Evolutionary conservation across 148 eudicot species (phyloP).

Genomic region (Rhododendron ferrugineum): DNA sequence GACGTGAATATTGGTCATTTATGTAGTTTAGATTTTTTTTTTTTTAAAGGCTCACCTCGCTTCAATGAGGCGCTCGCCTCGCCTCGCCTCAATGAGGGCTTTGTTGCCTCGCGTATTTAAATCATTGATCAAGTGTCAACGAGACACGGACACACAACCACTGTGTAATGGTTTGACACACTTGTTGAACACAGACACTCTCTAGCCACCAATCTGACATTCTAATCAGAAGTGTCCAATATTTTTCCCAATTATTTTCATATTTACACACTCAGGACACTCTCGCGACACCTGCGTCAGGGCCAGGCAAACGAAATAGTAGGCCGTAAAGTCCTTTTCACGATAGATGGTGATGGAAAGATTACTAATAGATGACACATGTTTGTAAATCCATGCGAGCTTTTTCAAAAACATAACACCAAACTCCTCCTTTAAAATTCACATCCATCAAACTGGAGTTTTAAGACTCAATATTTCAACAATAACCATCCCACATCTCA

Average conservation of each 20-base stretch:
- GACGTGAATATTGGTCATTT: too few species aligned
- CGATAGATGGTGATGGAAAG: background rate
- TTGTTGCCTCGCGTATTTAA: too few species aligned
- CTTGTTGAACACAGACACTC: background rate
- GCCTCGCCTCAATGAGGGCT: too few species aligned
- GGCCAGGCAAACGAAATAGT: background rate
- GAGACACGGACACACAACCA: background rate
- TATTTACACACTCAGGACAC: background rate
- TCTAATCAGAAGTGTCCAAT: background rate
- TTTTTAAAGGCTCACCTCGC: too few species aligned
- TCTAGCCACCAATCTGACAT: background rate
- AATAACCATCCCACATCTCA: slow-evolving; percentile 24
- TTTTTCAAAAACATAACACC: background rate
- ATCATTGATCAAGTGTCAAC: background rate
- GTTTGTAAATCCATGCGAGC: background rate
- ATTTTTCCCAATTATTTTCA: background rate
- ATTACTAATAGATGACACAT: background rate
- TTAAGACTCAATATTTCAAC: background rate
- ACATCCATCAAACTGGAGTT: background rate
- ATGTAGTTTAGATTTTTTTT: too few species aligned
- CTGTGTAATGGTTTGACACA: background rate
- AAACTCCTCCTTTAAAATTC: background rate
- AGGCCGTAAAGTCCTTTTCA: background rate
- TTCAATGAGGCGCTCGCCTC: too few species aligned
- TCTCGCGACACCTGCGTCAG: background rate